phyloP scores from a whole-genome alignment of 1,284 basidiomycete genomes.

The Marasmius oreades region DNA sequence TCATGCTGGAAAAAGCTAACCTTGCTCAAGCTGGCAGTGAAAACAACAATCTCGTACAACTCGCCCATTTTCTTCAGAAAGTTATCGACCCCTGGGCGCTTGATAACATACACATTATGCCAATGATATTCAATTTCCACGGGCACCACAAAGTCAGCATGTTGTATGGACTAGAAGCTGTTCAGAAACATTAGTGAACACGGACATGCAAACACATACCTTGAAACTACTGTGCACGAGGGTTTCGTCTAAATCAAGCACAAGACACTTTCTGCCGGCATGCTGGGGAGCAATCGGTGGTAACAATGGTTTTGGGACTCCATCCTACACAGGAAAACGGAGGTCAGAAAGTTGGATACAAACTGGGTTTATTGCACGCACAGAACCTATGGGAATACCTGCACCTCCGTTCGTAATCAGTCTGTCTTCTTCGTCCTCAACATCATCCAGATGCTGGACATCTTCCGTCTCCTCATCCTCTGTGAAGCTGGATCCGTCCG shows the following conservation, averaged over 20 bases:
- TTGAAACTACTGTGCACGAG: conserved; percentile 85
- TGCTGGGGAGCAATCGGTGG: conserved; percentile 65
- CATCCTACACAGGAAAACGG: conserved; percentile 65
- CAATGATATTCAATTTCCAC: conserved; percentile 98
- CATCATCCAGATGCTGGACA: conserved; percentile 29
- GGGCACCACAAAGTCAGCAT: conserved; percentile 97
- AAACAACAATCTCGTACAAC: conserved; percentile 97
- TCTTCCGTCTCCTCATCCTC: conserved; percentile 35
- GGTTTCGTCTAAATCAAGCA: conserved; percentile 89
- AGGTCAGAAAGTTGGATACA: neutral
- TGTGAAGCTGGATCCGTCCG: no score
- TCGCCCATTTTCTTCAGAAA: conserved; percentile 98
- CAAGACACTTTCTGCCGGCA: conserved; percentile 78
- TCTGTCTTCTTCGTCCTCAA: conserved; percentile 49
- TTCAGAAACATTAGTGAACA: neutral
- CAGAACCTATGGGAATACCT: conserved; percentile 52
- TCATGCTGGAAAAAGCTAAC: conserved; percentile 33
- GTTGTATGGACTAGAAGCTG: conserved; percentile 77
- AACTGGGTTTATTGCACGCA: conserved; percentile 23
- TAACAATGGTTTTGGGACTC: conserved; percentile 76
- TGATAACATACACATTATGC: conserved; percentile 99
- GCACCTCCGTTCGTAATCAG: conserved; percentile 47
- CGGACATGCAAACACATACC: conserved; percentile 34
- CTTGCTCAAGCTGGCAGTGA: conserved; percentile 97
- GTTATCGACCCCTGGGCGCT: conserved; percentile 95